These are phyloP conservation scores for Citeromyces nyonsensis DNA, from an alignment of 805 yeast genomes.

Conservation along the genomic window DNA sequence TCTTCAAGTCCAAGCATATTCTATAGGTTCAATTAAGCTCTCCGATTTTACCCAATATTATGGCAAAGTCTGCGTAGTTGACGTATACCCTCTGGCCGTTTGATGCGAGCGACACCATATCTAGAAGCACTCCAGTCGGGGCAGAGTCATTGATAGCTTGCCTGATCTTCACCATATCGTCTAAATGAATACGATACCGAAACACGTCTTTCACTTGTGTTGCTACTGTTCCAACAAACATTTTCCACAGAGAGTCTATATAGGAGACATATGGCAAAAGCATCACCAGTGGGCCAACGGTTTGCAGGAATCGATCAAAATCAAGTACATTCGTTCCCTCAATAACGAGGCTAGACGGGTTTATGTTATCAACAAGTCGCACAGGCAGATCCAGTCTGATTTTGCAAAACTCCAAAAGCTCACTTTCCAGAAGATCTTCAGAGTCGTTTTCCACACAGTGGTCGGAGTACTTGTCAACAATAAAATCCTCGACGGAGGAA, in stretches of 20 bases:
- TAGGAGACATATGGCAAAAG: slow-evolving; percentile 18
- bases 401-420: slow-evolving; percentile 14
- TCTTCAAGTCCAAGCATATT: slow-evolving; percentile 78
- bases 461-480: slow-evolving; percentile 24
- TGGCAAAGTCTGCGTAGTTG: slow-evolving; percentile 28
- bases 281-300: slow-evolving; percentile 22
- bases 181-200: slow-evolving; percentile 12
- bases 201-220: not conserved
- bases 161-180: slow-evolving; percentile 17
- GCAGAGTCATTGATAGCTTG: slow-evolving; percentile 3
- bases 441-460: slow-evolving; percentile 17
- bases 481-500: slow-evolving; percentile 22
- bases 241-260: slow-evolving; percentile 24
- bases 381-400: slow-evolving; percentile 14
- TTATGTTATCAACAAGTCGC: slow-evolving; percentile 12
- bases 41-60: slow-evolving; percentile 31
- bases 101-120: slow-evolving; percentile 28
- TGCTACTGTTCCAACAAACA: slow-evolving; percentile 9
- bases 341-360: slow-evolving; percentile 11
- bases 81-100: slow-evolving; percentile 18
- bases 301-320: slow-evolving; percentile 24
- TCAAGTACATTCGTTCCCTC: slow-evolving; percentile 28
- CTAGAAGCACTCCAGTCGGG: slow-evolving; percentile 14
- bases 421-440: slow-evolving; percentile 19
- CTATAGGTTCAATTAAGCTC: slow-evolving; percentile 23